Conservation (phyloP, 129 eudicot species). For the Artemisia tridentata region DNA sequence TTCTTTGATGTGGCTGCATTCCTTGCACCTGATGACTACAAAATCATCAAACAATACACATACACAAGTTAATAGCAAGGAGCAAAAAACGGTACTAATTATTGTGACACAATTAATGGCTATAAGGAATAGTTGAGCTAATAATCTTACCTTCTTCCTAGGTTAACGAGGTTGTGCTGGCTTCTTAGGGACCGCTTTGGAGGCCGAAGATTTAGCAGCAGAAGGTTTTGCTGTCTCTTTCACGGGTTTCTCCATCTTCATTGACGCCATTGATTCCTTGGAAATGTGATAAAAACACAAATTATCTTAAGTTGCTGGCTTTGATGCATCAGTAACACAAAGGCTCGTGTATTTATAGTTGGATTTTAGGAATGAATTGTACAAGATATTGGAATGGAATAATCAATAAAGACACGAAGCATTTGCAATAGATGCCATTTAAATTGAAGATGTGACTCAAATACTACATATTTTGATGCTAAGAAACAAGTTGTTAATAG, state of each 20-base stretch:
- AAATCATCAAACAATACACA: conserved; percentile 17
- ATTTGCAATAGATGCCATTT: conserved; percentile 25
- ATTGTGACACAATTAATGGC: not conserved
- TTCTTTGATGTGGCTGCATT: conserved; percentile 31
- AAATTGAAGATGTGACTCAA: conserved; percentile 19
- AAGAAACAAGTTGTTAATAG: conserved; percentile 27
- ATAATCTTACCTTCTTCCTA: conserved; percentile 35
- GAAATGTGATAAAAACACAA: not conserved
- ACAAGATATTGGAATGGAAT: conserved; percentile 4
- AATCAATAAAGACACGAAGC: not conserved
- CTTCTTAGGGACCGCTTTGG: conserved; percentile 37
- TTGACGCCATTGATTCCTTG: conserved; percentile 34
- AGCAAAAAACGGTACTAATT: not conserved
- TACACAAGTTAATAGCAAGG: conserved; percentile 5
- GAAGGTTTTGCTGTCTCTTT: conserved; percentile 21
- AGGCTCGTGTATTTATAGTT: conserved; percentile 21
- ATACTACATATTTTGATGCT: conserved; percentile 29
- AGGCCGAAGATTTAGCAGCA: conserved; percentile 28
- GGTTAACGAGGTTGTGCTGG: conserved; percentile 35
- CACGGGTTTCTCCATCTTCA: conserved; percentile 36
- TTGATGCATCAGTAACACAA: conserved; percentile 16
- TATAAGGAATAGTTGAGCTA: not conserved
- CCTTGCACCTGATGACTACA: conserved; percentile 42
- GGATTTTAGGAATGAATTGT: conserved; percentile 9
- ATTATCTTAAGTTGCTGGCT: conserved; percentile 9